A percentile compares a stretch with the other conserved stretches of the same genome.
Conservation (phyloP, 352 stramenopile genomes). For the Phytophthora hybrid region DNA sequence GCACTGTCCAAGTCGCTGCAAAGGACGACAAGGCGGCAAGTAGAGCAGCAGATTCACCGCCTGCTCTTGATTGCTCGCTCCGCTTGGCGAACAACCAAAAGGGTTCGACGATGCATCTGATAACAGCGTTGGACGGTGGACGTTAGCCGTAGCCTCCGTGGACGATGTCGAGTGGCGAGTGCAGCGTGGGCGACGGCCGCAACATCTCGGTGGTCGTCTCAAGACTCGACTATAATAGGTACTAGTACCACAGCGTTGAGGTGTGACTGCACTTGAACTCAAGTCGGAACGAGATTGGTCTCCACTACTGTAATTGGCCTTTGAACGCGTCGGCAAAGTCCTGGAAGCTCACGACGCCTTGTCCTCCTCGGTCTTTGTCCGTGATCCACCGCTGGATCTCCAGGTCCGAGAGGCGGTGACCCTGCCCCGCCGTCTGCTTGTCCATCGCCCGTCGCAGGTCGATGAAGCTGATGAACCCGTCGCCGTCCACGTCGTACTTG, state of each 20-base stretch:
- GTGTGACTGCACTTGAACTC: no score
- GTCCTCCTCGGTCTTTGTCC: constrained; percentile 54
- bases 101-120: constrained; percentile 14
- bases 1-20: constrained; percentile 28
- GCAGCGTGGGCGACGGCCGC: neutral
- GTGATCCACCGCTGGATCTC: constrained; percentile 66
- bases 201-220: constrained; percentile 15
- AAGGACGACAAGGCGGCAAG: constrained; percentile 18
- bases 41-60: constrained; percentile 4
- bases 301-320: neutral
- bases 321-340: constrained; percentile 53
- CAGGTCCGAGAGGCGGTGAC: constrained; percentile 39
- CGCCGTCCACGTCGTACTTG: constrained; percentile 62
- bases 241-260: no score
- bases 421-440: constrained; percentile 9
- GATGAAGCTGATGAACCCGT: constrained; percentile 58
- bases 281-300: no score
- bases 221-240: neutral
- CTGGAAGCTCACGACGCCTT: constrained; percentile 50
- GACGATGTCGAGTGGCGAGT: neutral
- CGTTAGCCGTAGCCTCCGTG: neutral
- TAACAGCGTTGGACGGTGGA: constrained; percentile 1
- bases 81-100: neutral
- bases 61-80: constrained; percentile 31
- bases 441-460: constrained; percentile 54